Evolutionary conservation across 805 yeast genomes (phyloP), one percentile per base, ranked within the genome.

Genomic region (Brettanomyces bruxellensis): DNA sequence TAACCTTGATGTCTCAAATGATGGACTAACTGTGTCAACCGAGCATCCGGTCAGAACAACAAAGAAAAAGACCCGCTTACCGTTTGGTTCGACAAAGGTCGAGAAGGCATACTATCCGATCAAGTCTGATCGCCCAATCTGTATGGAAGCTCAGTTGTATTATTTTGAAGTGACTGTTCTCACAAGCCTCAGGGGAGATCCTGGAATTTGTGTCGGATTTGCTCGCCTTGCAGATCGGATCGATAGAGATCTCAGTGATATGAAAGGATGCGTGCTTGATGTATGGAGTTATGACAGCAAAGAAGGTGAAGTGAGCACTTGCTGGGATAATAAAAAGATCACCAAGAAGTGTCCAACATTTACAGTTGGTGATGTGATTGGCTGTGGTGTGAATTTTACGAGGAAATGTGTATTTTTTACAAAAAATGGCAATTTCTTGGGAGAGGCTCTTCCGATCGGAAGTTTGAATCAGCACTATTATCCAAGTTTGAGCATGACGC

Each of bases 321-420:
- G 68, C 44, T 71, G 69, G 41, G 55, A 55, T 24, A 66, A 68
- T 11, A 59, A 67, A 38, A 40, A 48, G 3, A 62, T 68, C 13
- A 67, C 66, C 39, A 66, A 62, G 24, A 71, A 66, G 44, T 70
- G 70, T 2, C 70, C 73, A 38, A 64, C 59, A 30, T 81, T 75
- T 59, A 76, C 80, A 0, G 58, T 65, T 34, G 73, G 73, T 23
- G 96, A 88, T 61, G 69, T 76, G 3, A 72, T 90, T 51, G 97
- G 97, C 0, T 83, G 90, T 62, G 96, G 96, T 4, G 72, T 88
- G 24, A 83, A 89, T 65, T 83, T 77, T 54, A 68, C 74, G 13
- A 76, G 75, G 38, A 73, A 77, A 38, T 65, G 79, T 0, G 72
- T 87, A 2, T 90, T 89, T 55, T 78, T 78, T 52, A 89, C 96